Base-by-base conservation (phyloP, 78 protist genomes). In the Polysphondylium violaceum region DNA sequence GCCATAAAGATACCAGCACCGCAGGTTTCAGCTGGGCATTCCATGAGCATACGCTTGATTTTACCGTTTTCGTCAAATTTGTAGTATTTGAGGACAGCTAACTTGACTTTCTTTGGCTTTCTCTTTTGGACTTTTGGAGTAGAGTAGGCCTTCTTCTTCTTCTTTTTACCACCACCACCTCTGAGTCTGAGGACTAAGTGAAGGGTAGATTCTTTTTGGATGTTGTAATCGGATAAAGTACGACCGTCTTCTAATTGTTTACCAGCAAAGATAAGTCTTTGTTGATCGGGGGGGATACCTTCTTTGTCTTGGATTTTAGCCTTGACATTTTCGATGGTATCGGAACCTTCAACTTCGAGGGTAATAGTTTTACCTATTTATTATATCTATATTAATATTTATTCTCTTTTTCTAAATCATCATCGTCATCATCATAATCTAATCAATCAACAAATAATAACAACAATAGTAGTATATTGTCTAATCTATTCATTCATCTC, bases 271-370 rank as follows among this genome's bases (percentile, higher is more conserved):
- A 99, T 99, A 41, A 99, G 96, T 21, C 99, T 77, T 93, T 99
- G 99, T 77, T 99, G 99, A 67, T 99, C 99, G 8, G 99, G 99
- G 59, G 99, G 99, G 96, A 99, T 99, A 61, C 99, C 99, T 76
- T 95, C 98, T 96, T 98, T 97, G 95, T 98, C 99, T 92, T 98
- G 98, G 92, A 98, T 98, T 96, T 98, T 98, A 25, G 96, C 87
- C 96, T 98, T 98, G 74, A 98, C 99, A 51, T 91, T 96, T 74
- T 97, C 98, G 60, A 97, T 97, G 68, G 98, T 96, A 95, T 98
- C 98, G 29, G 95, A 65, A 36, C 96, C 25, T 93, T 96, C 98
- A 61, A 97, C 98, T 79, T 96, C 98, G 25, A 99, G 95, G 25
- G 99, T 95, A 95, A 98, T 96, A 90, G 99, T 98, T 93, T 98